phyloP scores from a whole-genome alignment of 192 early-diverging fungal genomes.

The Linnemannia exigua region DNA sequence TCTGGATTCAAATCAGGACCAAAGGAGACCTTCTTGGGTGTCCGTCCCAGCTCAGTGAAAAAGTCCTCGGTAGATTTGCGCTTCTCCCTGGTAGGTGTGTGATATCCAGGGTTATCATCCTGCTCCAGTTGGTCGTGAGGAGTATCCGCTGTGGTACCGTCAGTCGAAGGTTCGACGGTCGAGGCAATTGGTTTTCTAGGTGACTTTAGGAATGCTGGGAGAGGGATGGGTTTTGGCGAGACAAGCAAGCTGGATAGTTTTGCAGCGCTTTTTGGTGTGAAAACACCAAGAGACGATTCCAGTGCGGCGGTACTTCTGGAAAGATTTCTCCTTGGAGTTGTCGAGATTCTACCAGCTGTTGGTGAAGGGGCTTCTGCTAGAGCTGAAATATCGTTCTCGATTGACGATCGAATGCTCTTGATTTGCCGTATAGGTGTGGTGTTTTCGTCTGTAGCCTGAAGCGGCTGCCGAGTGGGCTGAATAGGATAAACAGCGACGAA shows the following conservation, averaged over 20 bases:
- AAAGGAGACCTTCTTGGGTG: constrained; percentile 62
- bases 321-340: constrained; percentile 22
- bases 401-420: constrained; percentile 12
- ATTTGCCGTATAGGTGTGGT: constrained; percentile 19
- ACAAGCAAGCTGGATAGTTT: constrained; percentile 44
- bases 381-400: constrained; percentile 24
- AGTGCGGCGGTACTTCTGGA: constrained; percentile 19
- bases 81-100: constrained; percentile 28
- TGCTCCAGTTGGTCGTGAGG: background rate
- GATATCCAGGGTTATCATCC: constrained; percentile 3
- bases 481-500: background rate
- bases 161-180: constrained; percentile 15
- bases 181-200: constrained; percentile 7
- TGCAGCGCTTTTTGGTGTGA: constrained; percentile 47
- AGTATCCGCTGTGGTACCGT: background rate
- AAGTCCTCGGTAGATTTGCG: constrained; percentile 14
- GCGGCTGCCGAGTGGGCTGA: constrained; percentile 14
- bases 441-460: background rate
- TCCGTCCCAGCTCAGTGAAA: constrained; percentile 12
- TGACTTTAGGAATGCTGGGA: constrained; percentile 46
- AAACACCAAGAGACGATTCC: constrained; percentile 39
- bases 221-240: constrained; percentile 45
- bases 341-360: background rate
- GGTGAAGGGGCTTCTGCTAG: constrained; percentile 28
- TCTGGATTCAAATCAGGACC: constrained; percentile 73